A percentile compares a stretch with the other conserved stretches of the same genome.
Conservation (phyloP, 805 yeast species). For the Candida boleticola region DNA sequence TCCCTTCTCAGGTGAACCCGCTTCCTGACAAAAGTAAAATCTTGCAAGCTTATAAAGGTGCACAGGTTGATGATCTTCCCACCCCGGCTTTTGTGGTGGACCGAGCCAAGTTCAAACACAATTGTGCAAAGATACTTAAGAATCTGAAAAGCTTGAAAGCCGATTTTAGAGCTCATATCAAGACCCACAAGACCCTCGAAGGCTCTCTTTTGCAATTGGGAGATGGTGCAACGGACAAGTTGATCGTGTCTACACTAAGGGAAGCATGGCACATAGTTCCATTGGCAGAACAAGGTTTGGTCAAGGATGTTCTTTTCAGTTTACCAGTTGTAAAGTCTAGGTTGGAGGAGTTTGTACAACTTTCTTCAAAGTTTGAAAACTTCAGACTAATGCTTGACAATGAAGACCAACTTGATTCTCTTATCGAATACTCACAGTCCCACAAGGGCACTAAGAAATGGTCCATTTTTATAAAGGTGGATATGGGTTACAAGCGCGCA, state of each 20-base stretch:
- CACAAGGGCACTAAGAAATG: constrained; percentile 38
- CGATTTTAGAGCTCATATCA: constrained; percentile 67
- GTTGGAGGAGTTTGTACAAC: constrained; percentile 45
- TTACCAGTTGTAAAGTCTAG: constrained; percentile 49
- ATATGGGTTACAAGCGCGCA: constrained; percentile 72
- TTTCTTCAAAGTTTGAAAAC: constrained; percentile 40
- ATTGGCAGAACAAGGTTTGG: constrained; percentile 34
- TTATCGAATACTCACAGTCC: constrained; percentile 34
- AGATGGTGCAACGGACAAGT: constrained; percentile 35
- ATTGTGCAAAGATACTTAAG: constrained; percentile 50
- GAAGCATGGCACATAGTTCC: constrained; percentile 60
- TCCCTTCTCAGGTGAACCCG: constrained; percentile 13
- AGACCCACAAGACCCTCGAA: constrained; percentile 69
- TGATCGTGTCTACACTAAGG: constrained; percentile 66
- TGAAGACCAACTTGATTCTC: constrained; percentile 49
- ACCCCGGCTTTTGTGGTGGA: constrained; percentile 61
- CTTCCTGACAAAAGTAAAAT: constrained; percentile 21
- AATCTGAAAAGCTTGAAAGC: constrained; percentile 39
- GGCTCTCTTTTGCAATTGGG: constrained; percentile 56
- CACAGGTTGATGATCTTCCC: constrained; percentile 44
- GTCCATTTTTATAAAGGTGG: constrained; percentile 66
- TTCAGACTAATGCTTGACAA: constrained; percentile 63
- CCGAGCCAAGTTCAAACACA: constrained; percentile 34
- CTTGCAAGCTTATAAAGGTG: constrained; percentile 36
- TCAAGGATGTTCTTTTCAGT: constrained; percentile 32